Evolutionary conservation across 1,284 basidiomycete genomes (phyloP), one percentile per base, ranked within the genome.

Genomic region (Boletus smithii): DNA sequence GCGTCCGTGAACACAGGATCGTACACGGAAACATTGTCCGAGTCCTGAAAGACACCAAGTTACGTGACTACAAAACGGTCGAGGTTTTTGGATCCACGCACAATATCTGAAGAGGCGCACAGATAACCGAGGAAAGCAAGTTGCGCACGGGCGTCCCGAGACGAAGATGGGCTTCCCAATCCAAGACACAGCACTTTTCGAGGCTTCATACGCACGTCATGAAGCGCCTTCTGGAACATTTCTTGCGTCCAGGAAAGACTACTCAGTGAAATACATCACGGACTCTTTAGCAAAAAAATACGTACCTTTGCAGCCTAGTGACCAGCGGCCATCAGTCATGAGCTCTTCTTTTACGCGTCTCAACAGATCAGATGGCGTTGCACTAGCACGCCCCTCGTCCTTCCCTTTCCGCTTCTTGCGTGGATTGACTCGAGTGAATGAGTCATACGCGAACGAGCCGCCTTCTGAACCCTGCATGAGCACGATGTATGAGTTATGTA

Each of bases 1-100:
- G 78, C 73, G 20, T 72, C 72, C 60, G 81, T 75, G 66, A 88
- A 86, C 14, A 82, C 76, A 56, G 85, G 85, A 70, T 88, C 85
- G 67, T 80, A 88, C 22, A 81, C 55, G 53, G 73, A 74, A 46
- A 85, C 72, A 22, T 69, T 65, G 44, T 59, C 62, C 57, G 61
- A 69, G 53, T 71, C 73, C 83, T 86, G 54, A 24, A 24, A 10
- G 3, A 36, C 20, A 36, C 22, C 16, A 18, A 4, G 18, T 39
- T 9, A 29, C 16, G 3, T 14, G 17, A 27, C 13, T 13, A 13
- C 10, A 23, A 26, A 20, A 43, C 10, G 23, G 9, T 22, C 42
- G 10, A 44, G 16, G 6, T 18, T 3, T 23, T 23, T 9, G 16
- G 32, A 42, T 29, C 40, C 52, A 82, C 85, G 66, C 66, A 87